Evolutionary conservation across 164 flowering plant species (phyloP).

Genomic region (Litsea cubeba): DNA sequence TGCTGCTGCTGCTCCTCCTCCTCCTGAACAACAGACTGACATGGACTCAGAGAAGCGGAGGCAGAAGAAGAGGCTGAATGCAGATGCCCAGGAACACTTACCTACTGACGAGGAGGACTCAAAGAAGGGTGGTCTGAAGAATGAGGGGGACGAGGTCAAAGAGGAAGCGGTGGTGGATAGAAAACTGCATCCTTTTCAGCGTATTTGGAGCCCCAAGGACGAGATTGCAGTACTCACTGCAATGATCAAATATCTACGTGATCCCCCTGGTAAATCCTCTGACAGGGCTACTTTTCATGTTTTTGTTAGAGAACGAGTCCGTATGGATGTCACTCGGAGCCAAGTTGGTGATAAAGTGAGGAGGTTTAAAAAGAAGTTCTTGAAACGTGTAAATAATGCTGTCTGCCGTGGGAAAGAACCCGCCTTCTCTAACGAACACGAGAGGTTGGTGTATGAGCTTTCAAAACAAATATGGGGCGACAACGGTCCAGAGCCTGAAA

Average conservation of each 20-base stretch:
- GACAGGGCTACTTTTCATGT: not conserved
- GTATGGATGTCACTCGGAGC: not conserved
- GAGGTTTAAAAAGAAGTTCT: slow-evolving; percentile 10
- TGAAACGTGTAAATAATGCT: not conserved
- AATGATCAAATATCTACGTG: not conserved
- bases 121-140: no score
- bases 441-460: slow-evolving; percentile 1
- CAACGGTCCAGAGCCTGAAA: no score
- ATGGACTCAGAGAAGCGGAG: no score
- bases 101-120: no score
- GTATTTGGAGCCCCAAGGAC: slow-evolving; percentile 10
- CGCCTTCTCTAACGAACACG: not conserved
- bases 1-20: no score
- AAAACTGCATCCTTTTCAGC: not conserved
- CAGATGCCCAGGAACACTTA: no score
- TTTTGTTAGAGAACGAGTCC: not conserved
- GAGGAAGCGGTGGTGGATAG: no score
- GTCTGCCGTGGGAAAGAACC: slow-evolving; percentile 1
- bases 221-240: slow-evolving; percentile 10
- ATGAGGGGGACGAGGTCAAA: no score
- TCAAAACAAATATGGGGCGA: slow-evolving; percentile 6
- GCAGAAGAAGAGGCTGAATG: no score
- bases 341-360: slow-evolving; percentile 4
- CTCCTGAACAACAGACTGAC: no score
- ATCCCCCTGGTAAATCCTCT: not conserved